A percentile compares a stretch with the other conserved stretches of the same genome.
Evolutionary conservation across 2,329 filamentous ascomycete genomes (phyloP).

Genomic region (Elsinoe arachidis): DNA sequence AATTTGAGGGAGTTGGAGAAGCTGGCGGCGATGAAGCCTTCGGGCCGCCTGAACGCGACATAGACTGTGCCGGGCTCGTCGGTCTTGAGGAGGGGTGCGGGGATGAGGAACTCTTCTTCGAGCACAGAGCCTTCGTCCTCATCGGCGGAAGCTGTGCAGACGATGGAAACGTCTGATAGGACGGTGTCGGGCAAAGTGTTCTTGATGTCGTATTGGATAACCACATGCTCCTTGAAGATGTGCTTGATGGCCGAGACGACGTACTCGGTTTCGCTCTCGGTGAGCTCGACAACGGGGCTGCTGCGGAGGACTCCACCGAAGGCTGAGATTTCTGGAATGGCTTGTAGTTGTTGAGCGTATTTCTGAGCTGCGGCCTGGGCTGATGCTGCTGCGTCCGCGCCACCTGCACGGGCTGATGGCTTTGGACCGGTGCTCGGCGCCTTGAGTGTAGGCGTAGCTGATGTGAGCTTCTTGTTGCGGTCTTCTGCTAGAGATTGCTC

Average conservation of each 20-base stretch:
- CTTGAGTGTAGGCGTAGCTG: constrained; percentile 86
- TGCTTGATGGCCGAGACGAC: constrained; percentile 92
- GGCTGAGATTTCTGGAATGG: constrained; percentile 81
- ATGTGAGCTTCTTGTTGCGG: constrained; percentile 92
- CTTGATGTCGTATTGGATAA: constrained; percentile 94
- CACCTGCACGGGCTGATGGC: constrained; percentile 60
- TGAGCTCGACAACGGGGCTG: constrained; percentile 75
- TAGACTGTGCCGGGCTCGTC: constrained; percentile 91
- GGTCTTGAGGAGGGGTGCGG: constrained; percentile 69
- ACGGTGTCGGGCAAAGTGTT: constrained; percentile 91
- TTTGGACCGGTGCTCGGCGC: constrained; percentile 79
- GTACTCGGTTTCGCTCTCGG: constrained; percentile 95
- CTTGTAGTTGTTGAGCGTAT: constrained; percentile 77
- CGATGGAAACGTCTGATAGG: constrained; percentile 78
- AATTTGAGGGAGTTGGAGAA: constrained; percentile 95
- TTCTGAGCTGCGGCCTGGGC: constrained; percentile 76
- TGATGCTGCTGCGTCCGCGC: constrained; percentile 60
- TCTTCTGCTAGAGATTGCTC: constrained; percentile 96
- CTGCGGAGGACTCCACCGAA: constrained; percentile 92
- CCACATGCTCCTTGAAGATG: constrained; percentile 93
- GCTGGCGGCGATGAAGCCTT: constrained; percentile 68
- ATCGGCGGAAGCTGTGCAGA: constrained; percentile 75
- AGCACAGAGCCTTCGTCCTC: constrained; percentile 64
- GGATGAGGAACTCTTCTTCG: constrained; percentile 86
- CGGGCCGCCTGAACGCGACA: constrained; percentile 83